phyloP scores from a whole-genome alignment of 2,329 filamentous ascomycete species.

The Arthrobotrys conoides region DNA sequence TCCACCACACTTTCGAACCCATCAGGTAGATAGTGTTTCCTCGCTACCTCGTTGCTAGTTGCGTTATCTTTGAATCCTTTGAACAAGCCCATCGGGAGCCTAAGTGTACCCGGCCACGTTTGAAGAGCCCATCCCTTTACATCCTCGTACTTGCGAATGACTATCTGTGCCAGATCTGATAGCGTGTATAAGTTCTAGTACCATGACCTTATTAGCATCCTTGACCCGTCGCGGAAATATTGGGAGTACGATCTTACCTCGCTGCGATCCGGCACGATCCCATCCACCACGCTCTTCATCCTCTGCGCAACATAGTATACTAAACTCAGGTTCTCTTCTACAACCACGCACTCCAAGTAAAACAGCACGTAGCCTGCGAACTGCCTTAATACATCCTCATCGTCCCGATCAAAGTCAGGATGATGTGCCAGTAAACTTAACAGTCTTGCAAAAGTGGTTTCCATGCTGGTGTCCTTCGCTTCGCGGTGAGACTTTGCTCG shows the following conservation, averaged over 20 bases:
- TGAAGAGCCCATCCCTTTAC: slow-evolving; percentile 87
- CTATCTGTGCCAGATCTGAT: slow-evolving; percentile 85
- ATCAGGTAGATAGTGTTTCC: slow-evolving; percentile 85
- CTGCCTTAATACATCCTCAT: slow-evolving; percentile 77
- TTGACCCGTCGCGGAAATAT: slow-evolving; percentile 30
- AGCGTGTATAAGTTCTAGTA: slow-evolving; percentile 82
- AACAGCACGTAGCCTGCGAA: slow-evolving; percentile 91
- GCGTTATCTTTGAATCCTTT: slow-evolving; percentile 80
- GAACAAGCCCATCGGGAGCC: slow-evolving; percentile 84
- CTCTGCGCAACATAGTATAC: slow-evolving; percentile 94
- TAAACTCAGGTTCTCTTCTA: slow-evolving; percentile 86
- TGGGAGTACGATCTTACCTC: slow-evolving; percentile 64
- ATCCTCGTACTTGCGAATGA: slow-evolving; percentile 88
- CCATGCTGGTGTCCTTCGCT: slow-evolving; percentile 77
- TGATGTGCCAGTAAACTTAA: slow-evolving; percentile 93
- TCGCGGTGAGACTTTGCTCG: slow-evolving; percentile 72
- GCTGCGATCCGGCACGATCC: slow-evolving; percentile 77
- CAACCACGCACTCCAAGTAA: slow-evolving; percentile 85
- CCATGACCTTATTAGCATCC: slow-evolving; percentile 43
- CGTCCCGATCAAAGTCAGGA: slow-evolving; percentile 81
- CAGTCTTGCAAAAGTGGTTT: slow-evolving; percentile 84
- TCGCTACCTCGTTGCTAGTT: slow-evolving; percentile 85
- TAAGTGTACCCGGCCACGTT: slow-evolving; percentile 83
- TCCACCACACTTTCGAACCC: slow-evolving; percentile 83
- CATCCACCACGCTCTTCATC: slow-evolving; percentile 90